These are phyloP conservation scores for Kregervanrija fluxuum DNA, from an alignment of 805 yeast genomes.

Conservation along the genomic window DNA sequence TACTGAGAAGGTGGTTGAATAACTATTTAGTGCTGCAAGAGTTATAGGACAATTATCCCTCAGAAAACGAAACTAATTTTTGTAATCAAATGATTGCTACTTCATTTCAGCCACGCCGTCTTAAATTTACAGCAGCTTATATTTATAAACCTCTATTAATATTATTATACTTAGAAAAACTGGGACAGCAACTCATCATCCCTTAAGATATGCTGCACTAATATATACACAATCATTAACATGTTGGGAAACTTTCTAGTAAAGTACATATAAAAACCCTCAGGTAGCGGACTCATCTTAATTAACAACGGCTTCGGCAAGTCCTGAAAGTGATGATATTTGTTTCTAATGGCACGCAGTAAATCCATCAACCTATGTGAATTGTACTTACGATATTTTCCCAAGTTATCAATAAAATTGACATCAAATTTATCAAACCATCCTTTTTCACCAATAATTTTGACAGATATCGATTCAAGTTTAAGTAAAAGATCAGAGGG, in stretches of 20 bases:
- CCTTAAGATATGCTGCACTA: constrained; percentile 49
- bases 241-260: constrained; percentile 68
- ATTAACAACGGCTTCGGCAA: constrained; percentile 59
- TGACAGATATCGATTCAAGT: constrained; percentile 64
- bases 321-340: constrained; percentile 91
- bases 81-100: too few relatives aligned
- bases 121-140: too few relatives aligned
- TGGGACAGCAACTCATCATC: constrained; percentile 45
- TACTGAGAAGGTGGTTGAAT: too few relatives aligned
- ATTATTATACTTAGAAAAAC: constrained; percentile 2
- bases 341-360: constrained; percentile 83
- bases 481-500: constrained; percentile 46
- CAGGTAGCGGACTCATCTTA: constrained; percentile 73
- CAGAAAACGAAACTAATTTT: too few relatives aligned
- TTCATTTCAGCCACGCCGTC: too few relatives aligned
- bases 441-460: constrained; percentile 49
- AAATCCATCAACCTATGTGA: constrained; percentile 75
- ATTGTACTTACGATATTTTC: constrained; percentile 85
- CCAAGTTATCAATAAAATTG: constrained; percentile 74
- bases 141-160: too few relatives aligned
- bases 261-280: constrained; percentile 78
- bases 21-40: too few relatives aligned
- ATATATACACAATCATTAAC: constrained; percentile 64
- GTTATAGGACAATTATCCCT: too few relatives aligned
- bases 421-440: constrained; percentile 75